These are phyloP conservation scores for Aureobasidium namibiae DNA, from an alignment of 2,329 filamentous ascomycete genomes.

Conservation along the genomic window DNA sequence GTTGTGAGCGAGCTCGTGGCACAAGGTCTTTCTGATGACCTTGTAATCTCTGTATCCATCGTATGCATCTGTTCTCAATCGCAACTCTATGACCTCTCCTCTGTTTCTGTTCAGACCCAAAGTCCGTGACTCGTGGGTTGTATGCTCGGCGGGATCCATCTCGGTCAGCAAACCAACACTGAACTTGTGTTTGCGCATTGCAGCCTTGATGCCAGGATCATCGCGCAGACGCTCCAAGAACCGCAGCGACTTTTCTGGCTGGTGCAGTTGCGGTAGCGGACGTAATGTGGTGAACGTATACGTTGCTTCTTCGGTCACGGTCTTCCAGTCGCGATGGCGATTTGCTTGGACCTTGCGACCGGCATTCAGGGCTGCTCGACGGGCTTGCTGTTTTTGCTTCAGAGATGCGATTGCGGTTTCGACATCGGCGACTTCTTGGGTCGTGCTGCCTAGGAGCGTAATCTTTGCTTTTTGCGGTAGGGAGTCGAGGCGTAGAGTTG, in stretches of 20 bases:
- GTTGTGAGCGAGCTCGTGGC: conserved; percentile 92
- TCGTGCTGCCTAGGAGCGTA: conserved; percentile 56
- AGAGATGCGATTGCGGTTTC: conserved; percentile 43
- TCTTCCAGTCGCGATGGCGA: conserved; percentile 37
- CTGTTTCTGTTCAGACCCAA: conserved; percentile 80
- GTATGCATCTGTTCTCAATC: conserved; percentile 85
- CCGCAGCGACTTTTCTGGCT: conserved; percentile 59
- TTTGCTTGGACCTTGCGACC: conserved; percentile 28
- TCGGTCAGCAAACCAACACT: conserved; percentile 80
- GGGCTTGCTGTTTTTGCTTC: conserved; percentile 36
- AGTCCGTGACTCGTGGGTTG: conserved; percentile 71
- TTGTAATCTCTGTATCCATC: conserved; percentile 92
- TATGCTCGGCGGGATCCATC: conserved; percentile 86
- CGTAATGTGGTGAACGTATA: conserved; percentile 78
- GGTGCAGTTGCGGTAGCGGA: conserved; percentile 68
- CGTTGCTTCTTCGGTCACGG: conserved; percentile 47
- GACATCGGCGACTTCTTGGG: conserved; percentile 50
- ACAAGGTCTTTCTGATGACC: conserved; percentile 82
- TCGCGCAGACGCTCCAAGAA: conserved; percentile 69
- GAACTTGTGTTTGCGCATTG: conserved; percentile 81
- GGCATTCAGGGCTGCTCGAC: conserved; percentile 31
- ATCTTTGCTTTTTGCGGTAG: conserved; percentile 50
- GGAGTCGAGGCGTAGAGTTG: conserved; percentile 41
- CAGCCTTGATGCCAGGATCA: conserved; percentile 75
- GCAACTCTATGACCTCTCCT: conserved; percentile 83